phyloP scores from a whole-genome alignment of 352 stramenopile genomes.

The Pythium scleroteichum region DNA sequence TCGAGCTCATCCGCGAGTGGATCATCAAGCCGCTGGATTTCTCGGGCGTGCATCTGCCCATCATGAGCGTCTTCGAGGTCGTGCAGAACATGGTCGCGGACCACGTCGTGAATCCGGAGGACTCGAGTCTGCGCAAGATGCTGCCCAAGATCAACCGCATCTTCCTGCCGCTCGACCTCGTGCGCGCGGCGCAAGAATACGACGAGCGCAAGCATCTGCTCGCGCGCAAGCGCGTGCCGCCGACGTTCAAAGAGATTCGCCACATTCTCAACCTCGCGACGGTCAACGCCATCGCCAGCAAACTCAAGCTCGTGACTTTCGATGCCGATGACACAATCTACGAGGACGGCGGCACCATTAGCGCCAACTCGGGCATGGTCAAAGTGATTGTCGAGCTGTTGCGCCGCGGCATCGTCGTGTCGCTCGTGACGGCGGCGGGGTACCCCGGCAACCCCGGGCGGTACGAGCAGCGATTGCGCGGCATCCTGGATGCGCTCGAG shows the following conservation, averaged over 20 bases:
- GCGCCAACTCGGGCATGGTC: slow-evolving; percentile 67
- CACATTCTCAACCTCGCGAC: slow-evolving; percentile 85
- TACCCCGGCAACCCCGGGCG: slow-evolving; percentile 65
- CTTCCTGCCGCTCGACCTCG: slow-evolving; percentile 74
- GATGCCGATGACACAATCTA: slow-evolving; percentile 89
- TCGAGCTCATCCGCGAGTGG: slow-evolving; percentile 83
- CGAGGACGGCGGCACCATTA: slow-evolving; percentile 78
- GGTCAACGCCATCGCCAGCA: slow-evolving; percentile 64
- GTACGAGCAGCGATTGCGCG: slow-evolving; percentile 77
- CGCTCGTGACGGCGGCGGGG: slow-evolving; percentile 78
- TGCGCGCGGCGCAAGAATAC: slow-evolving; percentile 65
- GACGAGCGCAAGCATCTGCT: slow-evolving; percentile 72
- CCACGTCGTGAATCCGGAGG: slow-evolving; percentile 44
- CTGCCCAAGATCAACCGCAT: slow-evolving; percentile 65
- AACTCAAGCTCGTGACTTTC: slow-evolving; percentile 84
- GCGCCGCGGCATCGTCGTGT: slow-evolving; percentile 70
- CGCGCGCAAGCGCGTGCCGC: slow-evolving; percentile 75
- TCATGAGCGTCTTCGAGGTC: slow-evolving; percentile 68
- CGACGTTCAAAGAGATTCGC: slow-evolving; percentile 85
- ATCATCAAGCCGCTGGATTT: slow-evolving; percentile 77
- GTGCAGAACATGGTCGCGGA: slow-evolving; percentile 80
- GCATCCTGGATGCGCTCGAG: slow-evolving; percentile 71
- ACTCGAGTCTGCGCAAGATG: slow-evolving; percentile 60
- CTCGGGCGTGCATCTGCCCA: slow-evolving; percentile 58
- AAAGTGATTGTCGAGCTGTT: slow-evolving; percentile 69